These are phyloP conservation scores for Aspergillus brasiliensis DNA, from an alignment of 2,329 filamentous ascomycete species.

Conservation along the genomic window DNA sequence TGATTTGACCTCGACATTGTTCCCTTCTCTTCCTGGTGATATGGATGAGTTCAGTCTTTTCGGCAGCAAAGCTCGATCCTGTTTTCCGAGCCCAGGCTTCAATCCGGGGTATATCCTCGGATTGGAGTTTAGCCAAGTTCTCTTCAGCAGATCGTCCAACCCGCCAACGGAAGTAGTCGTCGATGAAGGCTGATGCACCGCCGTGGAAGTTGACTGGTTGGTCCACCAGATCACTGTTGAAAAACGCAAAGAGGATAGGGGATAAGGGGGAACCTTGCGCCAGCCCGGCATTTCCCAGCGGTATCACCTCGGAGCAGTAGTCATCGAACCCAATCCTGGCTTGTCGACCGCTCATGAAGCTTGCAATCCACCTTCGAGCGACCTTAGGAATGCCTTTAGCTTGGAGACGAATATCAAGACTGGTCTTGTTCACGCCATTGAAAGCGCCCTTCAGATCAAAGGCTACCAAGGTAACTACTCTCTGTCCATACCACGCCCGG, in stretches of 20 bases:
- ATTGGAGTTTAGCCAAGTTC: conserved; percentile 24
- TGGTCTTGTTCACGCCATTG: conserved; percentile 21
- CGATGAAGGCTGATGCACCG: conserved; percentile 33
- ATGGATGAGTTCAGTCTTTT: conserved; percentile 36
- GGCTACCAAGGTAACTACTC: conserved; percentile 20
- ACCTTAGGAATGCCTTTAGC: conserved; percentile 3
- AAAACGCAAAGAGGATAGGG: conserved; percentile 40
- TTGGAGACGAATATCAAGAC: conserved; percentile 7
- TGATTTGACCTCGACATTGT: conserved; percentile 17
- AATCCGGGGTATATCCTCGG: conserved; percentile 30
- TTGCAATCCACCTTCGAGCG: conserved; percentile 17
- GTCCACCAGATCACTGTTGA: conserved; percentile 41
- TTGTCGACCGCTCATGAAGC: conserved; percentile 20
- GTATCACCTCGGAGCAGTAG: conserved; percentile 11
- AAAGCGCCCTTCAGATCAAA: conserved; percentile 25
- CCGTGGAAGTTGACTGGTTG: conserved; percentile 20
- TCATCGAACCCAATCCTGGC: conserved; percentile 22
- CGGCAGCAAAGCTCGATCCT: conserved; percentile 29
- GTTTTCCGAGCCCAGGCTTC: conserved; percentile 28
- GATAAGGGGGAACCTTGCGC: conserved; percentile 36
- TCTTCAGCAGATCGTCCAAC: conserved; percentile 23
- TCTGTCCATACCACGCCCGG: conserved; percentile 16
- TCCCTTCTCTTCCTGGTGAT: conserved; percentile 27
- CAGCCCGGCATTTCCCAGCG: conserved; percentile 17
- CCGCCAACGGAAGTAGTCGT: conserved; percentile 30